phyloP scores from a whole-genome alignment of 352 stramenopile genomes.

The Phytophthora brassicae region DNA sequence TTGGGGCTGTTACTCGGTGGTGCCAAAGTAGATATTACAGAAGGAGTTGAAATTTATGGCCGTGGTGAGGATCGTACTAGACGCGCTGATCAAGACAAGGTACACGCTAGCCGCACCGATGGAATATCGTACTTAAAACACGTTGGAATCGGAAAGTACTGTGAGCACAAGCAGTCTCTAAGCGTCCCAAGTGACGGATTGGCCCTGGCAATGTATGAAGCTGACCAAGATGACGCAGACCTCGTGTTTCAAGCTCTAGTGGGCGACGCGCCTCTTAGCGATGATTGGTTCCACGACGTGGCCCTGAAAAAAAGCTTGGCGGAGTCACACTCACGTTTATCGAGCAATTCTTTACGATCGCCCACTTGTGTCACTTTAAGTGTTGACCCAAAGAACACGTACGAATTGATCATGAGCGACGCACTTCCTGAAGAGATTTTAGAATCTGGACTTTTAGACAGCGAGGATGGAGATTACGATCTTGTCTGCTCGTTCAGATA shows the following conservation, averaged over 20 bases:
- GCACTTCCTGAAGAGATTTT: constrained; percentile 36
- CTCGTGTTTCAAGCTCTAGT: constrained; percentile 46
- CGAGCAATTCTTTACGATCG: constrained; percentile 2
- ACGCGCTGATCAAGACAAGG: not conserved
- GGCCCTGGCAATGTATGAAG: constrained; percentile 40
- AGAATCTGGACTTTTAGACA: constrained; percentile 24
- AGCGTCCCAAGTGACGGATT: constrained; percentile 31
- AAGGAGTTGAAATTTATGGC: too few relatives aligned
- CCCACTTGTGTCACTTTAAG: not conserved
- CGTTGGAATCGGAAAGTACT: constrained; percentile 48
- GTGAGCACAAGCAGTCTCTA: constrained; percentile 36
- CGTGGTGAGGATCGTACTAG: too few relatives aligned
- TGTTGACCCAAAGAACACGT: constrained; percentile 16
- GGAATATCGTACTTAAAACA: constrained; percentile 35
- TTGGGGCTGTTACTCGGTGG: not conserved
- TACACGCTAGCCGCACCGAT: constrained; percentile 8
- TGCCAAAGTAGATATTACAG: not conserved
- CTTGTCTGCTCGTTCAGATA: constrained; percentile 34
- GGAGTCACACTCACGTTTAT: constrained; percentile 11
- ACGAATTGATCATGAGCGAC: constrained; percentile 39
- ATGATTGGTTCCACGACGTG: constrained; percentile 49
- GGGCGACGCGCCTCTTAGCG: constrained; percentile 33
- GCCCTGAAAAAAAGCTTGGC: constrained; percentile 1
- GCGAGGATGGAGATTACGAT: constrained; percentile 35
- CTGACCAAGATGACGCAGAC: constrained; percentile 42